A percentile compares a stretch with the other conserved stretches of the same genome.
Evolutionary conservation across 139 green algal species (phyloP).

Genomic region (Chlamydomonas schloesseri): DNA sequence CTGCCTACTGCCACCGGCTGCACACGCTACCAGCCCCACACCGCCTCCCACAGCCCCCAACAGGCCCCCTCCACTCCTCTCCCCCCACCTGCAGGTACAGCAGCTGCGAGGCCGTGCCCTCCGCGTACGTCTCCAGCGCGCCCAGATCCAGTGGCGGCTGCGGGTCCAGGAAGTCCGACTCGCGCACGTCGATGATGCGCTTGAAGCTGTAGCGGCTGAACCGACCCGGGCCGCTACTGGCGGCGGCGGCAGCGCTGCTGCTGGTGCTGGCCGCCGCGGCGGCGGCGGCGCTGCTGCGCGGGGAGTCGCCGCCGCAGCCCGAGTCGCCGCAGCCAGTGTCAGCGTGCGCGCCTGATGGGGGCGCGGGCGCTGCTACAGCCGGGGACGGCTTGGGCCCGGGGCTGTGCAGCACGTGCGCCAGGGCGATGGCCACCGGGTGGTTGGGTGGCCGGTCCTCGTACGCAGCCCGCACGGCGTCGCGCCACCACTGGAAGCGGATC

Average conservation of each 20-base stretch:
- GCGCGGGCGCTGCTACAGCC: neutral
- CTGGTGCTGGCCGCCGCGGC: too few species aligned
- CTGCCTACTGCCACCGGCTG: conserved; percentile 61
- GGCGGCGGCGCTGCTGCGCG: neutral
- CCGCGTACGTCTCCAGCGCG: conserved; percentile 81
- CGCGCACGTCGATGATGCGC: conserved; percentile 73
- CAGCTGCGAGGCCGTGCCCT: conserved; percentile 81
- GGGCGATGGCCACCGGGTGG: conserved; percentile 72
- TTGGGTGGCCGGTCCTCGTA: conserved; percentile 43
- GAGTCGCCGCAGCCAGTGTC: neutral
- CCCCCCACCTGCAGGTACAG: conserved; percentile 62
- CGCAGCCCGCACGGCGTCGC: conserved; percentile 71
- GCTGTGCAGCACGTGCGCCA: conserved; percentile 60
- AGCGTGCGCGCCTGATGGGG: neutral
- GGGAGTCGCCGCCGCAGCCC: neutral
- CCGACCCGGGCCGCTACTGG: neutral
- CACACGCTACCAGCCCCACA: neutral
- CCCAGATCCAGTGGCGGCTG: conserved; percentile 66
- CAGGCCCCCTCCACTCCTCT: neutral
- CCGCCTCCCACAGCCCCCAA: too few species aligned
- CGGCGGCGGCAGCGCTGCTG: neutral
- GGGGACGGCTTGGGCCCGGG: neutral
- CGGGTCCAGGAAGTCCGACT: conserved; percentile 69
- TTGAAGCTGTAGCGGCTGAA: conserved; percentile 74
- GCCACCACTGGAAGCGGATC: conserved; percentile 89